Base-by-base conservation (phyloP, 495 filamentous ascomycete genomes). In the Xylaria scruposa region DNA sequence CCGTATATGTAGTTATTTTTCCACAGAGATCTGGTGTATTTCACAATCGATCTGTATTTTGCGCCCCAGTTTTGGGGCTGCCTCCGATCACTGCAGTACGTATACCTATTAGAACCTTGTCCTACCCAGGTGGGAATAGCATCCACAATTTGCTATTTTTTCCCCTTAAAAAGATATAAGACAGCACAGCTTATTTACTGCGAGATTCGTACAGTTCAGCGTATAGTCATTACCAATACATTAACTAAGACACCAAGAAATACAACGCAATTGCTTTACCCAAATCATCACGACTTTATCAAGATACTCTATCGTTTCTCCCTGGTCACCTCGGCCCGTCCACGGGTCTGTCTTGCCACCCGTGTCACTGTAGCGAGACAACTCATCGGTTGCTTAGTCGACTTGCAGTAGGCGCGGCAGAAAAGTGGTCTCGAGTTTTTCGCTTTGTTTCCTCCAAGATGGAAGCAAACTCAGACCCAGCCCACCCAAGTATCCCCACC, bases 381-480 rank as follows among this genome's bases (percentile, higher is more conserved):
- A 31, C 53, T 56, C 53, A 5, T 56, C 26, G 53, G 26, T 56
- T 56, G 53, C 53, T 56, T 17, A 17, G 53, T 56, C 53, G 13
- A 56, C 26, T 56, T 12, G 17, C 53, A 17, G 53, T 4, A 56
- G 53, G 26, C 60, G 38, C 24, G 38, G 56, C 42, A 24, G 47
- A 61, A 69, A 67, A 61, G 54, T 33, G 67, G 56, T 69, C 56
- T 60, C 56, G 54, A 21, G 67, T 38, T 36, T 49, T 36, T 70
- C 47, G 56, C 53, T 62, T 56, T 63, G 51, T 21, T 24, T 33
- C 4, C 49, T 53, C n/a, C 17, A 60, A 56, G 42, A 68, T 68
- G 64, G 64, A 69, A 64, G 13, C 68, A 65, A 67, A 46, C 44
- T 59, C 64, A 47, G 61, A 61, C 62, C 38, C 68, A 68, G n/a